phyloP scores from a whole-genome alignment of 805 yeast genomes.

The Brettanomyces bruxellensis region DNA sequence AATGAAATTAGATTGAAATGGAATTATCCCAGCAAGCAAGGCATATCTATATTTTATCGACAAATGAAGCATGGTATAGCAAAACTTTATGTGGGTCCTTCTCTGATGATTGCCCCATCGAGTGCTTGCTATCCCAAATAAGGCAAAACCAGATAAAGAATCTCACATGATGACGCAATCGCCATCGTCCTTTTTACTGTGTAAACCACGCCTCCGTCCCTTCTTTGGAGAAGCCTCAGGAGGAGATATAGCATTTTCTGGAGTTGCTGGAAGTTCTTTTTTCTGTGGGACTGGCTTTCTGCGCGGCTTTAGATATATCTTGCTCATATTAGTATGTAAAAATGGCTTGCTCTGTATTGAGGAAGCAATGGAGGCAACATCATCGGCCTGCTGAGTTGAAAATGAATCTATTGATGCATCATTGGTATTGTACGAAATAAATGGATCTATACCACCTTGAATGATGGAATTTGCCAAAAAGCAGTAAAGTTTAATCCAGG shows the following conservation, averaged over 20 bases:
- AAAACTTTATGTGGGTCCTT: no score
- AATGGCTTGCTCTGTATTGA: no score
- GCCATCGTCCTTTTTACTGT: slow-evolving; percentile 11
- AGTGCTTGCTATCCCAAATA: no score
- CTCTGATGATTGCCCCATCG: no score
- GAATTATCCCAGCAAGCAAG: no score
- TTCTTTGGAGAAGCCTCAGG: neutral
- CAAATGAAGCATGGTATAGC: no score
- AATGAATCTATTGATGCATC: neutral
- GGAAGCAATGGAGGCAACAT: neutral
- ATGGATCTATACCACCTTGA: slow-evolving; percentile 51
- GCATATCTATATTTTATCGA: no score
- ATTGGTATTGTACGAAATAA: slow-evolving; percentile 18
- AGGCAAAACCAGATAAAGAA: no score
- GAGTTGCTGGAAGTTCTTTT: neutral
- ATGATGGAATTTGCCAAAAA: slow-evolving; percentile 60
- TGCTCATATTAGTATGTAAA: no score
- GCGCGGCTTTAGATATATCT: neutral
- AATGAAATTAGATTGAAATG: no score
- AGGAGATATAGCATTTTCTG: neutral
- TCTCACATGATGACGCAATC: slow-evolving; percentile 26
- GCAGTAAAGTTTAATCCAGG: slow-evolving; percentile 64
- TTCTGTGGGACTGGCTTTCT: neutral
- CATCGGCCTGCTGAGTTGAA: no score
- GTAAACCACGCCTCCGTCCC: neutral